These are phyloP conservation scores for Juncus effusus DNA, from an alignment of 176 grass and related monocot genomes.

Conservation along the genomic window DNA sequence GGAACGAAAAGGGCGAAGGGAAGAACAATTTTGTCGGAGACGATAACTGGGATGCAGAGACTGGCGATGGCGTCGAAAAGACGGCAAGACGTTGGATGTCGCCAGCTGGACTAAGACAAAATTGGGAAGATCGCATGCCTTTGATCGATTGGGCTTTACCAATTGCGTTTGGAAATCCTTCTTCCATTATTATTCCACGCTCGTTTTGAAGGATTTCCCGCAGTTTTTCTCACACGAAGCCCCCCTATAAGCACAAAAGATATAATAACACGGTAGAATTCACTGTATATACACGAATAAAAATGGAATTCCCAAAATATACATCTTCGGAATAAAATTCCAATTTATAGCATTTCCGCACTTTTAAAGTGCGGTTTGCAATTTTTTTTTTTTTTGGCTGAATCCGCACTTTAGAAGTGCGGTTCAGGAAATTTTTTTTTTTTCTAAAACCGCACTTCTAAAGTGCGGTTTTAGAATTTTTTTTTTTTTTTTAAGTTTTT, in stretches of 20 bases:
- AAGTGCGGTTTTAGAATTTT: too few species aligned
- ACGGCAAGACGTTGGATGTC: slow-evolving; percentile 81
- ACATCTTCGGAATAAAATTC: too few species aligned
- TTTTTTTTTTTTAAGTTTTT: too few species aligned
- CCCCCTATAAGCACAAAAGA: slow-evolving; percentile 51
- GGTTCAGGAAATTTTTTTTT: too few species aligned
- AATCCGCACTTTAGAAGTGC: too few species aligned
- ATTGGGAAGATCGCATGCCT: slow-evolving; percentile 69
- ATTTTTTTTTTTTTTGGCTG: too few species aligned
- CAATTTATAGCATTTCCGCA: too few species aligned
- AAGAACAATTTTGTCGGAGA: slow-evolving; percentile 74
- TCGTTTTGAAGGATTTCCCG: slow-evolving; percentile 77
- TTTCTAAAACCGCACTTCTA: too few species aligned
- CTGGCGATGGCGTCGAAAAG: slow-evolving; percentile 79
- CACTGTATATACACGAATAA: too few species aligned
- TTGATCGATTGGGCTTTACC: slow-evolving; percentile 78
- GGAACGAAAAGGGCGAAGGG: slow-evolving; percentile 76
- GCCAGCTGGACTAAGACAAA: slow-evolving; percentile 82
- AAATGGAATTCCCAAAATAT: too few species aligned
- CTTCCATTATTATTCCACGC: slow-evolving; percentile 68
- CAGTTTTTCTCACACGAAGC: slow-evolving; percentile 80
- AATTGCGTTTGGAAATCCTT: slow-evolving; percentile 86
- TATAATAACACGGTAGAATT: neutral
- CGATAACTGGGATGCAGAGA: slow-evolving; percentile 79
- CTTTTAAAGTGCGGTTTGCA: too few species aligned